Evolutionary conservation across 768 basidiomycete species (phyloP), one percentile per base, ranked within the genome.

Genomic region (Dacryopinax spathularia): DNA sequence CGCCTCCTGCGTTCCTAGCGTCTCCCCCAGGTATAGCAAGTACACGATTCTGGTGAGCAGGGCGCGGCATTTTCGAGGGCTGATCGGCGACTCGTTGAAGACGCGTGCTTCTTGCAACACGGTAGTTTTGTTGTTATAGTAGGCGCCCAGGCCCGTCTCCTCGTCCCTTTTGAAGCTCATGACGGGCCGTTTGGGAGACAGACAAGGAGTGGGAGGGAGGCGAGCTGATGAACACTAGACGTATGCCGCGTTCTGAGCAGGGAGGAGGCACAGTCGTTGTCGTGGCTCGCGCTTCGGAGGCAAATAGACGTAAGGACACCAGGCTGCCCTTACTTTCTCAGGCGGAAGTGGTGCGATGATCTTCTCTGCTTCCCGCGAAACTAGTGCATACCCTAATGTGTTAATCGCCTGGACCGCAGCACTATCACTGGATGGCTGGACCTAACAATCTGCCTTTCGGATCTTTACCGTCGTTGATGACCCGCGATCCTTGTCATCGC

Each of bases 21-120:
- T 91, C 77, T 99, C 96, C 66, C 96, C 96, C 66, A 93, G 85
- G 76, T 97, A 98, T 65, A 99, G 81, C 60, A 99, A 81, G 77
- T 97, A 95, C 41, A 98, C 90, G 70, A 98, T 94, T 72, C 95
- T 83, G 43, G 95, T 98, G 71, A 99, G 84, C 63, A 99, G 84
- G 44, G 94, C 88, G 73, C 95, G 84, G 77, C 95, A 98, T 79
- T 94, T 96, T 72, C 94, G 82, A 20, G 95, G 95, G 72, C 91
- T 95, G 77, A 99, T 93, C 65, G 96, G 96, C 18, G 95, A 96
- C 72, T 98, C 95, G 77, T 99, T 98, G 85, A 99, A 99, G 64
- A 93, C 89, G 68, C 96, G 86, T 65, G 96, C 94, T 75, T 99
- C 96, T 75, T 98, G 96, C 69, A 98, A 89, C 68, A 98, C 88